Evolutionary conservation across 345 rosid genomes (phyloP).

Genomic region (Aegle marmelos): DNA sequence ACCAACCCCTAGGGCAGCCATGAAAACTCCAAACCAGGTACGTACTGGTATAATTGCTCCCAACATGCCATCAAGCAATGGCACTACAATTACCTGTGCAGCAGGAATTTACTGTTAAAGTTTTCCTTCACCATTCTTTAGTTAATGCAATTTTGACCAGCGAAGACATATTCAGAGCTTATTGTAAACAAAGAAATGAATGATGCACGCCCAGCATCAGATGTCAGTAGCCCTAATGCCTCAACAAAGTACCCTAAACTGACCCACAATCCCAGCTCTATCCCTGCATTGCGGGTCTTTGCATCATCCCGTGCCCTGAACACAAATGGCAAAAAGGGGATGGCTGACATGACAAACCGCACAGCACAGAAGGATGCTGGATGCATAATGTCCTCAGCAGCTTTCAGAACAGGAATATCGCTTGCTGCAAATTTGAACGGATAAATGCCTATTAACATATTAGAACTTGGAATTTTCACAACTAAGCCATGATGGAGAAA

Average conservation of each 20-base stretch:
- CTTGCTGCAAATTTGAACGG: conserved; percentile 19
- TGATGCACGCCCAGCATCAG: conserved; percentile 32
- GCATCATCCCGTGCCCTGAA: conserved; percentile 15
- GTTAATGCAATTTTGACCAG: not conserved
- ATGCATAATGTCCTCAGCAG: conserved; percentile 18
- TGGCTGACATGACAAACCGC: conserved; percentile 20
- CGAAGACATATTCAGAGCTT: not conserved
- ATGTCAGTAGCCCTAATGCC: conserved; percentile 21
- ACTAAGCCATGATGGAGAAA: not conserved
- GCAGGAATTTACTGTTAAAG: not conserved
- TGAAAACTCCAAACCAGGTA: conserved; percentile 26
- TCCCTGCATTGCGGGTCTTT: conserved; percentile 21
- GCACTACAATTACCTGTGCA: conserved; percentile 22
- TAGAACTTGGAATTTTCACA: not conserved
- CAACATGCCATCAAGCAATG: conserved; percentile 27
- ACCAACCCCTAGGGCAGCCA: conserved; percentile 21
- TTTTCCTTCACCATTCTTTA: no score
- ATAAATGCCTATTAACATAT: not conserved
- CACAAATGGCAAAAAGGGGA: conserved; percentile 24
- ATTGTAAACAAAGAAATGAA: conserved; percentile 21
- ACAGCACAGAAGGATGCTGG: conserved; percentile 27
- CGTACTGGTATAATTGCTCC: conserved; percentile 22
- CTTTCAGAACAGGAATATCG: conserved; percentile 21
- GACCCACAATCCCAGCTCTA: conserved; percentile 27
- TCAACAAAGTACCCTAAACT: conserved; percentile 24